Base-by-base conservation (phyloP, 345 rosid genomes). In the Psidium guajava region DNA sequence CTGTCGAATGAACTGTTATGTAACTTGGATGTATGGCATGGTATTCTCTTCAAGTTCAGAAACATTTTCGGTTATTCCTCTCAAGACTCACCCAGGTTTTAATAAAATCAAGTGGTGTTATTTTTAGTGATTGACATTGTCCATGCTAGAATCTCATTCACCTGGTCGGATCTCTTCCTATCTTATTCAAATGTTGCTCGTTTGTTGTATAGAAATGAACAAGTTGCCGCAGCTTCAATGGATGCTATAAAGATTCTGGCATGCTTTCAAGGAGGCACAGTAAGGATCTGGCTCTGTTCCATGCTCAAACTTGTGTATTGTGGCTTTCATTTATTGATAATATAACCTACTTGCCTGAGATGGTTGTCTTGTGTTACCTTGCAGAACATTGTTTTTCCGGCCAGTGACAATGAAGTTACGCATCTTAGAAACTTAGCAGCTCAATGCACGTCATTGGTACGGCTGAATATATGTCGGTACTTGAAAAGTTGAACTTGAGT, bases 191-290 rank as follows among this genome's bases (percentile, higher is more conserved):
- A 83, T 89, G 82, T 50, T 42, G 55, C 53, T 73, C 11, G 83
- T 53, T 77, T 82, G 84, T 40, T 83, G 56, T 91, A 86, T 86
- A 97, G 98, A 40, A 87, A 95, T 82, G 98, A 95, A 88, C 90
- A 93, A 88, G 96, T 93, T 86, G 95, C 98, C 85, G 25, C 93
- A 87, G 93, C 98, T 87, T 91, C 99, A 85, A 91, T 85, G 85
- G 93, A 91, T 88, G 91, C 98, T 74, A 93, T 95, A 56, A 91
- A 88, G 91, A 90, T 86, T 83, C 89, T 95, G 88, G 98, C 96
- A 84, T 84, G 85, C 87, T 89, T 91, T 86, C 94, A 93, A 82
- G 87, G 93, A 82, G 96, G 96, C 91, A 86, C 90, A 90, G 99
- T 97, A 84, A 90, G 93, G 87, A 86, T 52, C 86, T 84, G 80